Evolutionary conservation across 345 rosid species (phyloP).

Genomic region (Mangifera indica): DNA sequence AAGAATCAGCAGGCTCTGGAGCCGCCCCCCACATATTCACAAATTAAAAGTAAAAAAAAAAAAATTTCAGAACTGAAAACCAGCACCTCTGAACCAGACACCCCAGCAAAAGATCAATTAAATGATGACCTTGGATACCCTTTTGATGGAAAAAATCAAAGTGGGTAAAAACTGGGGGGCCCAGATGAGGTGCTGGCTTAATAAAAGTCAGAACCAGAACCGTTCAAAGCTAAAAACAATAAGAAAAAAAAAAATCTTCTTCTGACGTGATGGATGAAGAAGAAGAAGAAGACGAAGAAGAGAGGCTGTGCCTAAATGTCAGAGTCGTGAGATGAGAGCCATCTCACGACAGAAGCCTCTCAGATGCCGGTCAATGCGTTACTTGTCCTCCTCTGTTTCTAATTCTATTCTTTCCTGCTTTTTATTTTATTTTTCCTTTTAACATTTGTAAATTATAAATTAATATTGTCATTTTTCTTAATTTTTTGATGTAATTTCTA

Average conservation of each 20-base stretch:
- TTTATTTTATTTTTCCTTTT: too few relatives aligned
- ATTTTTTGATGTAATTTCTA: background rate
- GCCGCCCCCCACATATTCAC: conserved; percentile 67
- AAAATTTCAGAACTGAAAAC: background rate
- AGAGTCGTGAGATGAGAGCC: conserved; percentile 1
- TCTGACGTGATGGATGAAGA: too few relatives aligned
- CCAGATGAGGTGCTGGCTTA: conserved; percentile 7
- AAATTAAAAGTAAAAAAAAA: background rate
- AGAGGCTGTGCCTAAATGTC: background rate
- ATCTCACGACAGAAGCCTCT: conserved; percentile 12
- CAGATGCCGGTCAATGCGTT: too few relatives aligned
- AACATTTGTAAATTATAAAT: too few relatives aligned
- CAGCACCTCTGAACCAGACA: conserved; percentile 4
- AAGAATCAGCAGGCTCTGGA: conserved; percentile 81
- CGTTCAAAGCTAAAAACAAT: conserved; percentile 4
- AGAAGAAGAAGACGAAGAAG: background rate
- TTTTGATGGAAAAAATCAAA: background rate
- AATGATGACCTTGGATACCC: conserved; percentile 10
- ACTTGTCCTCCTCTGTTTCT: background rate
- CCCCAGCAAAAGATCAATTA: conserved; percentile 10
- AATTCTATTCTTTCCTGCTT: background rate
- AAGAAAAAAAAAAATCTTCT: background rate
- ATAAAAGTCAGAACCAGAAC: background rate
- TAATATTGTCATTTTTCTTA: too few relatives aligned
- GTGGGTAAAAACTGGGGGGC: background rate